Evolutionary conservation across 225 moss, liverwort and hornwort species (phyloP), one percentile per base, ranked within the genome.

Genomic region (Bryoerythrophyllum caledonicum): DNA sequence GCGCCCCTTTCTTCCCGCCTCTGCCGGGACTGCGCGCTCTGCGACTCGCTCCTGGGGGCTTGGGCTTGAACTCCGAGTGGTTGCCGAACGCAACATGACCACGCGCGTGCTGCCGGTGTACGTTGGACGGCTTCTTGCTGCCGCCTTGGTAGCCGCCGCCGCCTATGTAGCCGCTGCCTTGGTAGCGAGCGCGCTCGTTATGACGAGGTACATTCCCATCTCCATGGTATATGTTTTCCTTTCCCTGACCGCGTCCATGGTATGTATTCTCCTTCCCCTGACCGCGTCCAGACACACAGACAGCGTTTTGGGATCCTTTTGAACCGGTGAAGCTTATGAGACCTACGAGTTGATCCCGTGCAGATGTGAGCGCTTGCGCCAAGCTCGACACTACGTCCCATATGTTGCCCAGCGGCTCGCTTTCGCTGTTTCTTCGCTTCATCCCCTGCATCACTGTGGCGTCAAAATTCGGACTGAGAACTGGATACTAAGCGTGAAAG

Each of bases 61-160:
- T 60, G 9, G 77, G 83, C 25, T 78, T 71, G 27, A 67, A 76
- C 73, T 83, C 72, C 4, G 83, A 76, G 46, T 83, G 78, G 11
- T 19, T 8, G 27, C 83, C 86, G 32, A 86, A 86, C 25, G 86
- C 86, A 53, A 86, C 75, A 78, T 86, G 83, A 27, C 83, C 81
- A 28, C 4, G 83, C 37, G 83, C 76, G 25, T 83, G 83, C 56
- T 83, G 67, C 20, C 64, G 78, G 54, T 86, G 86, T n/a, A 83
- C 0, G 13, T 15, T 86, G 43, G 37, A 68, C 30, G 78, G 24
- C 1, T 71, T 41, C 0, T 28, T 43, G 32, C 46, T 32, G 32
- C 32, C 32, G 32, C 32, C 32, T 32, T 5, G 4, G 32, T 5
- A 3, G 3, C 32, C 32, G 32, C 32, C 5, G 32, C 32, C 32